Conservation (phyloP, 768 basidiomycete species). For the Termitomyces bulborhizus region DNA sequence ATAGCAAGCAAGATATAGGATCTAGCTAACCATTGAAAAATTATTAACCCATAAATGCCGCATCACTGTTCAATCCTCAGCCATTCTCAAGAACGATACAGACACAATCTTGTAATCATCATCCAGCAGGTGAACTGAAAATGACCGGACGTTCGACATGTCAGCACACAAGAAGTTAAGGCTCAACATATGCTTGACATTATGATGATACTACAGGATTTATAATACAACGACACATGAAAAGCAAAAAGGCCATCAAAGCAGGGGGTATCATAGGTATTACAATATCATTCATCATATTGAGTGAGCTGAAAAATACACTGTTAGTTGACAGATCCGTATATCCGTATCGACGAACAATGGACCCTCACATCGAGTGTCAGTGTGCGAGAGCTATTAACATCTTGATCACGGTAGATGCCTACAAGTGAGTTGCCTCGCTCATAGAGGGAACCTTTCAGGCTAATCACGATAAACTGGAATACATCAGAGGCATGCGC, state of each 20-base stretch:
- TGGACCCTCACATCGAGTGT: slow-evolving; percentile 72
- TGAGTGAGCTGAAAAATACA: not conserved
- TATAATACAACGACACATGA: not conserved
- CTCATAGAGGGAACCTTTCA: slow-evolving; percentile 92
- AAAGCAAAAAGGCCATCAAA: not conserved
- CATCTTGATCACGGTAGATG: slow-evolving; percentile 90
- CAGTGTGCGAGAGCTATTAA: slow-evolving; percentile 87
- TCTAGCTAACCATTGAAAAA: too few species aligned
- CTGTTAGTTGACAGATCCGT: not conserved
- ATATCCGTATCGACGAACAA: not conserved
- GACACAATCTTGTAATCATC: too few species aligned
- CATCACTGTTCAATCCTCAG: too few species aligned
- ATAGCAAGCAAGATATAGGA: too few species aligned
- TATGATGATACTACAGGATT: not conserved
- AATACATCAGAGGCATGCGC: slow-evolving; percentile 77
- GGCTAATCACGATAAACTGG: slow-evolving; percentile 96
- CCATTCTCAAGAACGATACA: too few species aligned
- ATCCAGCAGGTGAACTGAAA: too few species aligned
- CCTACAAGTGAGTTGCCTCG: slow-evolving; percentile 87
- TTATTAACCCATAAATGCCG: too few species aligned
- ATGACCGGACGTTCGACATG: too few species aligned
- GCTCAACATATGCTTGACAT: not conserved
- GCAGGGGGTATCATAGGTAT: not conserved
- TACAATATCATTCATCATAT: slow-evolving; percentile 1
- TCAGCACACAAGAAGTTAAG: too few species aligned